Base-by-base conservation (phyloP, 129 eudicot genomes). In the Flaveria trinervia region DNA sequence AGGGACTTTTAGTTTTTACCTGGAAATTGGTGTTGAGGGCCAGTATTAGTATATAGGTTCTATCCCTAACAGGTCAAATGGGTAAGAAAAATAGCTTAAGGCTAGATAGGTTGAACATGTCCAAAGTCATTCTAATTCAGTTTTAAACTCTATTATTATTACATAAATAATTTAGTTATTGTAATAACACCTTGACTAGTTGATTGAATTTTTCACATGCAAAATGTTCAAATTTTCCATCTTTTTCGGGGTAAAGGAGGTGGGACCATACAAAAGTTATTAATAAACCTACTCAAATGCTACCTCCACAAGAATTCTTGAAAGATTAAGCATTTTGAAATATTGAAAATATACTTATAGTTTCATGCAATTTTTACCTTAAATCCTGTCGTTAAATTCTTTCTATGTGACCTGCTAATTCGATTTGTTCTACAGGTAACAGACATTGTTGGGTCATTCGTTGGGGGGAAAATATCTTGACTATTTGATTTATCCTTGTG, bases 401-500 rank as follows among this genome's bases (percentile, higher is more conserved):
- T 60, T 62, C 41, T 9, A 13, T 46, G 36, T 30, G 62, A 50
- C 41, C 16, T 20, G 18, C 65, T 55, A 55, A 54, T 36, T 26
- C 20, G 14, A 43, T 75, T 72, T 57, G 50, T 14, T 10, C 33
- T 77, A 50, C 71, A 93, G 98, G 96, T 93, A 55, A 93, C 98
- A n/a, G 92, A 90, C 79, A 80, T 93, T 73, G 98, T 93, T 74
- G 98, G 98, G 20, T 96, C 60, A 90, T 90, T 44, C 92, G 98
- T 45, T 93, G 98, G 98, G 98, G 98, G 87, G 93, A 84, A 93
- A 86, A 87, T 93, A 90, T 78, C 92, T 93, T 62, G 98, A 93
- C 81, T 82, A 86, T 84, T 83, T 93, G 72, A 88, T 93, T 84
- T 88, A 79, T 87, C 94, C n/a, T 71, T 93, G 25, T 88, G 91